Evolutionary conservation across 1,139 yeast genomes (phyloP), one percentile per base, ranked within the genome.

Genomic region (Geotrichum reessii): DNA sequence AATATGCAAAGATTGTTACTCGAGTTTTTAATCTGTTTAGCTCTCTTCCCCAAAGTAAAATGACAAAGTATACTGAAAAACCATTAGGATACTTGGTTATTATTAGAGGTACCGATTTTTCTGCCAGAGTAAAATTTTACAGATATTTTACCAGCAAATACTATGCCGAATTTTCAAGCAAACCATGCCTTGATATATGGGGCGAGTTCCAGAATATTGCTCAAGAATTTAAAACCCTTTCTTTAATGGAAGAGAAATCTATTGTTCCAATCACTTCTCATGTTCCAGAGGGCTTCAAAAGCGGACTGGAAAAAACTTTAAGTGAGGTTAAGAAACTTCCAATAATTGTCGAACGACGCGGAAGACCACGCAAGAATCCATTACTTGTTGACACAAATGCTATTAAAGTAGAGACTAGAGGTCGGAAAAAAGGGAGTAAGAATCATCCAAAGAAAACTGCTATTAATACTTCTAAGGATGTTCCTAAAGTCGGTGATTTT

Each of bases 71-170:
- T 22, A 42, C 48, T 5, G 40, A 52, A n/a, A 46, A 48, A 1
- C 59, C 61, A 8, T 54, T 72, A 4, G 75, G 73, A 14, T 74
- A 77, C 51, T 67, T 75, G 50, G 72, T 79, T 1, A 72, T 89
- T 1, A 78, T 86, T 0, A 77, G 88, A 60, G 85, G 85, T 28
- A 82, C 84, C 61, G 95, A 87, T 66, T 84, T 84, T 63, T 84
- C 82, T 61, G 95, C 95, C 0, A 83, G 90, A 64, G 77, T 79
- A 63, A 87, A 87, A 66, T 87, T 83, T 65, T 88, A 83, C 68
- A 76, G 95, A 47, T 84, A 87, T 64, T 83, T 85, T 63, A 78
- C 86, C 0, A 75, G 76, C 48, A 68, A 71, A 3, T 73, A 78
- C 54, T 78, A 76, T 55, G 63, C 73, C 12, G 67, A 64, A 19